A percentile compares a stretch with the other conserved stretches of the same genome.
Evolutionary conservation across 2,329 filamentous ascomycete species (phyloP).

Genomic region (Alternaria metachromatica): DNA sequence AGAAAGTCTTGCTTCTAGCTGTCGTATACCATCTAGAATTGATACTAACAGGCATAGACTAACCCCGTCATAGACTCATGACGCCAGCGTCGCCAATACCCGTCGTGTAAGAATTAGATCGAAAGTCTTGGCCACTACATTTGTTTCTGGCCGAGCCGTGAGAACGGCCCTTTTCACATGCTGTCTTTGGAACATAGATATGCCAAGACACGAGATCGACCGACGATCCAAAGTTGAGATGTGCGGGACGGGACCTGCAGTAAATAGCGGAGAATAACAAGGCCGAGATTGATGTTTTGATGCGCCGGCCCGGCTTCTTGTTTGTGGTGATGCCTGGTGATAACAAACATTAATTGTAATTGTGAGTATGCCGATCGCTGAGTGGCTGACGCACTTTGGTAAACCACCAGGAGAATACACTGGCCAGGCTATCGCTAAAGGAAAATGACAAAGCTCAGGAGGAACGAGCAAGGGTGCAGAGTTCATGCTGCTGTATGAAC

Average conservation of each 20-base stretch:
- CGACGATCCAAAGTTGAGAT: not conserved
- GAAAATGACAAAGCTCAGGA: not conserved
- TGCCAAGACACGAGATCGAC: not conserved
- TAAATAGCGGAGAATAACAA: not conserved
- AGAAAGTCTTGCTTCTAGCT: not conserved
- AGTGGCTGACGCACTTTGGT: not conserved
- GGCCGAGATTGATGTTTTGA: conserved; percentile 3
- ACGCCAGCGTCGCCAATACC: not conserved
- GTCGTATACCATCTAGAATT: not conserved
- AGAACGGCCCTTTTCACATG: not conserved
- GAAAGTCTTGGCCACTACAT: not conserved
- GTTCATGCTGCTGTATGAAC: not conserved
- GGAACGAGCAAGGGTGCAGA: not conserved
- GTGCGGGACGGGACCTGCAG: not conserved
- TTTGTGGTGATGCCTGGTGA: not conserved
- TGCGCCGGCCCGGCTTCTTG: conserved; percentile 8
- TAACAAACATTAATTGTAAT: not conserved
- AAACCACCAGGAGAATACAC: not conserved
- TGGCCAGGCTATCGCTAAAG: not conserved
- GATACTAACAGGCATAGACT: not conserved
- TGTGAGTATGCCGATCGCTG: not conserved
- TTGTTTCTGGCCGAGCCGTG: not conserved
- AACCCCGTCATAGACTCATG: not conserved
- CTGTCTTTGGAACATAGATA: not conserved
- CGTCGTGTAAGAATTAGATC: not conserved